These are phyloP conservation scores for Pterothamnion heteromorphum DNA, from an alignment of 31 red algal species.

Conservation along the genomic window DNA sequence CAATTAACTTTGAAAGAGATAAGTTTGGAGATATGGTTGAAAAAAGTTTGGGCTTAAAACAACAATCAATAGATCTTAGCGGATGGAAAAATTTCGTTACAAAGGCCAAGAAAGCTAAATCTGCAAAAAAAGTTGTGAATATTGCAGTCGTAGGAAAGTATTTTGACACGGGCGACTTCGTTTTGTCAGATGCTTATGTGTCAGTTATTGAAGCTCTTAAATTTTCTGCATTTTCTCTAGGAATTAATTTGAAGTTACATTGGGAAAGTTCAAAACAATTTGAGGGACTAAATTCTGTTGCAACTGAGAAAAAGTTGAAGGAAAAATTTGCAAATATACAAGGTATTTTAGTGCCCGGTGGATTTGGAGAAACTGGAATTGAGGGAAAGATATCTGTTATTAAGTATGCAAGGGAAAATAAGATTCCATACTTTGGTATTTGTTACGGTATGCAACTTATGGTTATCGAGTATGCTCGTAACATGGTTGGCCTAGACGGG, in stretches of 20 bases:
- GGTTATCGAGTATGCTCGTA: constrained; percentile 59
- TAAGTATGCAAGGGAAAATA: constrained; percentile 65
- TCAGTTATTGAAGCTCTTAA: constrained; percentile 26
- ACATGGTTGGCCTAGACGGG: background rate
- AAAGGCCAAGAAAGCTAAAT: background rate
- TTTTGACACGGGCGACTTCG: background rate
- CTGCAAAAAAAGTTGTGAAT: constrained; percentile 15
- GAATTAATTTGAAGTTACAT: background rate
- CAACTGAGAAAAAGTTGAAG: background rate
- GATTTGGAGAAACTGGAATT: constrained; percentile 37
- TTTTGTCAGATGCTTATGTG: constrained; percentile 21
- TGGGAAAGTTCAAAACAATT: background rate
- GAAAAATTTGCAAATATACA: background rate
- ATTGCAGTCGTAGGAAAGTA: constrained; percentile 46
- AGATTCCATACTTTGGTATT: constrained; percentile 73
- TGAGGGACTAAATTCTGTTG: background rate
- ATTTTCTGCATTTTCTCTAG: background rate
- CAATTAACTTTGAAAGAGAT: background rate
- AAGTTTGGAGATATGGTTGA: background rate
- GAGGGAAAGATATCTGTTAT: constrained; percentile 51
- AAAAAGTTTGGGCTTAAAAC: background rate
- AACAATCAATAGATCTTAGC: background rate
- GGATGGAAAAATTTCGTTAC: constrained; percentile 20
- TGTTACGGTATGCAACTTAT: constrained; percentile 78
- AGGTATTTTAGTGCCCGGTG: constrained; percentile 24